Conservation (phyloP, 768 basidiomycete species). For the Cystobasidiopsis lactophilus region DNA sequence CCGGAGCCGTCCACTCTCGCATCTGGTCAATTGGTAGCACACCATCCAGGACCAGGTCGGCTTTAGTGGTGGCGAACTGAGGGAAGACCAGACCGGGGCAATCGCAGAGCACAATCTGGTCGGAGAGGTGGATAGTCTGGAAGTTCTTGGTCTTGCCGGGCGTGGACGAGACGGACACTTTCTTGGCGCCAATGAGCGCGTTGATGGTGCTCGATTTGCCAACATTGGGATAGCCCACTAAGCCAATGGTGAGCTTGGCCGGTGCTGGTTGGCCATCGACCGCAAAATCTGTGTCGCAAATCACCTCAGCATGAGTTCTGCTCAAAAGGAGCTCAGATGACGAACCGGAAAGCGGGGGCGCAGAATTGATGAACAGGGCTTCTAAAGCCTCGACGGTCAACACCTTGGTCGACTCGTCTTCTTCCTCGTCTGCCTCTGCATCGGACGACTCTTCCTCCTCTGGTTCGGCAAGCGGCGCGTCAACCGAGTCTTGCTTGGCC, state of each 20-base stretch:
- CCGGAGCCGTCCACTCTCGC: slow-evolving; percentile 73
- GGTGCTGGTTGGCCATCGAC: slow-evolving; percentile 34
- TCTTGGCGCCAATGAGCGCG: slow-evolving; percentile 81
- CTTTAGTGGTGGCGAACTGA: slow-evolving; percentile 90
- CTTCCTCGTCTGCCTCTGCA: slow-evolving; percentile 19
- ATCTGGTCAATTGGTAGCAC: slow-evolving; percentile 94
- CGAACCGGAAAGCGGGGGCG: slow-evolving; percentile 36
- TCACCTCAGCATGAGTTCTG: neutral
- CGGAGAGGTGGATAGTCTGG: slow-evolving; percentile 87
- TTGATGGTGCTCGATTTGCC: slow-evolving; percentile 98
- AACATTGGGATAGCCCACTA: slow-evolving; percentile 96
- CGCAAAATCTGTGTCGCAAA: neutral
- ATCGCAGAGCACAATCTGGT: slow-evolving; percentile 69
- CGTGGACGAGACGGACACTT: slow-evolving; percentile 92
- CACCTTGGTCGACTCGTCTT: slow-evolving; percentile 33
- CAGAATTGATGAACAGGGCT: slow-evolving; percentile 45
- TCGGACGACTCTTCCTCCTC: slow-evolving; percentile 18
- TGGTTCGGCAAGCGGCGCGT: slow-evolving; percentile 18
- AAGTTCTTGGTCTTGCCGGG: slow-evolving; percentile 99
- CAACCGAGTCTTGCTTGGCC: slow-evolving; percentile 22
- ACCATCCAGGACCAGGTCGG: slow-evolving; percentile 86
- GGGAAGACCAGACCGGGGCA: slow-evolving; percentile 97
- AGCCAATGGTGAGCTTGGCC: slow-evolving; percentile 49
- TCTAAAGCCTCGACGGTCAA: slow-evolving; percentile 73
- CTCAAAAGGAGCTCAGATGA: neutral